Conservation (phyloP, 306 rosid species). For the Fagus sylvatica region DNA sequence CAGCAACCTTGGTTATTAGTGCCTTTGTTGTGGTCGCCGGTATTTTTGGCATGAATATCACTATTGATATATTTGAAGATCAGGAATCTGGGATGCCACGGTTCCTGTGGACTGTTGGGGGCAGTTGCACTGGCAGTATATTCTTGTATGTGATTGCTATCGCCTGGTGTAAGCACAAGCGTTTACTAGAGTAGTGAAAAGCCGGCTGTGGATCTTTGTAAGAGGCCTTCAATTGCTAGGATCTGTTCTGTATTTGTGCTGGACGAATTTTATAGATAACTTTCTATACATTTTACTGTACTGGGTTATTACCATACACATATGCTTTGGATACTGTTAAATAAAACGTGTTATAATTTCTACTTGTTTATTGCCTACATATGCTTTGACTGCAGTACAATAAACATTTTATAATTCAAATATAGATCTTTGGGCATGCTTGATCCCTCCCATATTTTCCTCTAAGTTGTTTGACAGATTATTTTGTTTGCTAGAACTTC, state of each 20-base stretch:
- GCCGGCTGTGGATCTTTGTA: background rate
- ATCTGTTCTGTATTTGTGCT: background rate
- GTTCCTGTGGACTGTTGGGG: constrained; percentile 68
- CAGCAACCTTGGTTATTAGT: constrained; percentile 84
- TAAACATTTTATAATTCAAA: background rate
- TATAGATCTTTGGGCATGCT: background rate
- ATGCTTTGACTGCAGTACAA: background rate
- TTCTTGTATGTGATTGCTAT: constrained; percentile 60
- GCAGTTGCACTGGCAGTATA: constrained; percentile 43
- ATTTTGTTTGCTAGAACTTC: too few relatives aligned
- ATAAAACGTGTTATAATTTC: background rate
- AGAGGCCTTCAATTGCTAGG: background rate
- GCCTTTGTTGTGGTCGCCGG: constrained; percentile 89
- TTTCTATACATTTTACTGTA: background rate
- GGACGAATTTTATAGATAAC: background rate
- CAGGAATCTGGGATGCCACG: constrained; percentile 42
- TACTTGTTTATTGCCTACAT: background rate
- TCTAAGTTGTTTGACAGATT: too few relatives aligned
- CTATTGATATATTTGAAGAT: constrained; percentile 51
- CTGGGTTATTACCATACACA: background rate
- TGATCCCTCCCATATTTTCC: too few relatives aligned
- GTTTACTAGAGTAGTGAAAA: constrained; percentile 53
- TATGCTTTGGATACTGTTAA: background rate
- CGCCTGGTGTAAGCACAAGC: constrained; percentile 70
- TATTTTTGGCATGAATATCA: constrained; percentile 87